Percentiles rank a stretch among this genome's conserved stretches.
These are phyloP conservation scores for Beauveria caledonica DNA, from an alignment of 2,329 filamentous ascomycete species.

Conservation along the genomic window DNA sequence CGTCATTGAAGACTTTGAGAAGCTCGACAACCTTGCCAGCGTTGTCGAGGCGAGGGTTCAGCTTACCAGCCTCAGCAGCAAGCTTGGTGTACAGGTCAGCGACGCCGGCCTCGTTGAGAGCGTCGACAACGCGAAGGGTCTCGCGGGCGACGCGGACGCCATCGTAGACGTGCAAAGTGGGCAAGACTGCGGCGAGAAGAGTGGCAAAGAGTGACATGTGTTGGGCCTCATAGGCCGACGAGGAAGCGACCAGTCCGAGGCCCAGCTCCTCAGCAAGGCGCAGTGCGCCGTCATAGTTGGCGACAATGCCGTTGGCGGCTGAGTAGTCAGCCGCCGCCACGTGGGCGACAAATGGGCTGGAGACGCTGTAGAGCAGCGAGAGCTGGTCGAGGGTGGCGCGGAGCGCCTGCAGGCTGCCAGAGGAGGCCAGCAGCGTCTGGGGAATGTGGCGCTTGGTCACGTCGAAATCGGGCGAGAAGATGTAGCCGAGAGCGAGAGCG, in stretches of 20 bases:
- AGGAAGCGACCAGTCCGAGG: conserved; percentile 74
- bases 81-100: conserved; percentile 61
- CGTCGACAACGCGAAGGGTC: conserved; percentile 73
- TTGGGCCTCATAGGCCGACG: conserved; percentile 83
- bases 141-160: conserved; percentile 76
- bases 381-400: conserved; percentile 85
- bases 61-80: conserved; percentile 49
- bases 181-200: conserved; percentile 65
- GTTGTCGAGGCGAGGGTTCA: conserved; percentile 62
- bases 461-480: conserved; percentile 96
- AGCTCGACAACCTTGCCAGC: conserved; percentile 66
- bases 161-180: conserved; percentile 84
- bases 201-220: conserved; percentile 92
- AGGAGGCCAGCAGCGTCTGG: conserved; percentile 82
- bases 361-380: conserved; percentile 80
- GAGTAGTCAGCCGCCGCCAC: conserved; percentile 86
- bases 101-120: conserved; percentile 64
- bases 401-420: conserved; percentile 71
- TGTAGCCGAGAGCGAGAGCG: conserved; percentile 86
- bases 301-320: conserved; percentile 60
- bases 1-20: conserved; percentile 70
- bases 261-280: conserved; percentile 83
- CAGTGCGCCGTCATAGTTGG: conserved; percentile 78
- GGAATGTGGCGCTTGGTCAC: conserved; percentile 83
- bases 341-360: conserved; percentile 88